Percentiles rank a stretch among this genome's conserved stretches.
Evolutionary conservation across 495 filamentous ascomycete genomes (phyloP).

Genomic region (Neurospora pannonica): DNA sequence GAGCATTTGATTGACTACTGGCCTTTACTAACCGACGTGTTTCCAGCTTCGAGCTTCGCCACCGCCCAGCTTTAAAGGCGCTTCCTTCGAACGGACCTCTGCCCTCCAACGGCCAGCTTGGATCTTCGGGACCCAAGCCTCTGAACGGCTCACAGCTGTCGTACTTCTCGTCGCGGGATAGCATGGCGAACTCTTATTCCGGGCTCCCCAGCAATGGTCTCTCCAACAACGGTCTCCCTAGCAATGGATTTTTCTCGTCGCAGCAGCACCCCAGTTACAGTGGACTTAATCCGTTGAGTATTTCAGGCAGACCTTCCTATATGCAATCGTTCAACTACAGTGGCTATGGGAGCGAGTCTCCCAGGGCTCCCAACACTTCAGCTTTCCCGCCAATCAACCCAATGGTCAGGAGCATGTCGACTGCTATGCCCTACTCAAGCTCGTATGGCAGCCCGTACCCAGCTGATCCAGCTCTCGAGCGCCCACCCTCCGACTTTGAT

Average conservation of each 20-base stretch:
- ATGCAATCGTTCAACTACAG: slow-evolving; percentile 23
- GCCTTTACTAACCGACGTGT: neutral
- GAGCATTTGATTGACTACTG: neutral
- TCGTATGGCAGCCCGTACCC: slow-evolving; percentile 6
- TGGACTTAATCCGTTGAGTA: slow-evolving; percentile 35
- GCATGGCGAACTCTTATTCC: slow-evolving; percentile 6
- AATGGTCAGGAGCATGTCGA: slow-evolving; percentile 9
- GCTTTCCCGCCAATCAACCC: slow-evolving; percentile 15
- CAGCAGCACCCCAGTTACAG: slow-evolving; percentile 21
- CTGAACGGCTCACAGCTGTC: slow-evolving; percentile 1
- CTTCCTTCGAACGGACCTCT: slow-evolving; percentile 16
- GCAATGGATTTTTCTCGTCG: slow-evolving; percentile 23
- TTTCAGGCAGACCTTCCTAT: slow-evolving; percentile 22
- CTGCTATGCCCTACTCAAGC: slow-evolving; percentile 9
- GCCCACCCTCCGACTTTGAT: slow-evolving; percentile 10
- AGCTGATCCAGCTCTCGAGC: slow-evolving; percentile 10
- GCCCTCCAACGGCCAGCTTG: slow-evolving; percentile 12
- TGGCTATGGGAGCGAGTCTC: slow-evolving; percentile 18
- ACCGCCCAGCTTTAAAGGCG: slow-evolving; percentile 14
- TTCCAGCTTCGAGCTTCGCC: slow-evolving; percentile 14
- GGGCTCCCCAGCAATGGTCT: slow-evolving; percentile 14
- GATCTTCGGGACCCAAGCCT: slow-evolving; percentile 6
- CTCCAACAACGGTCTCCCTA: slow-evolving; percentile 11
- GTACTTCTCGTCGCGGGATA: slow-evolving; percentile 10
- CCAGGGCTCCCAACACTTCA: slow-evolving; percentile 15